Base-by-base conservation (phyloP, 176 grass and related monocot species). In the maize (Zea mays) region DNA sequence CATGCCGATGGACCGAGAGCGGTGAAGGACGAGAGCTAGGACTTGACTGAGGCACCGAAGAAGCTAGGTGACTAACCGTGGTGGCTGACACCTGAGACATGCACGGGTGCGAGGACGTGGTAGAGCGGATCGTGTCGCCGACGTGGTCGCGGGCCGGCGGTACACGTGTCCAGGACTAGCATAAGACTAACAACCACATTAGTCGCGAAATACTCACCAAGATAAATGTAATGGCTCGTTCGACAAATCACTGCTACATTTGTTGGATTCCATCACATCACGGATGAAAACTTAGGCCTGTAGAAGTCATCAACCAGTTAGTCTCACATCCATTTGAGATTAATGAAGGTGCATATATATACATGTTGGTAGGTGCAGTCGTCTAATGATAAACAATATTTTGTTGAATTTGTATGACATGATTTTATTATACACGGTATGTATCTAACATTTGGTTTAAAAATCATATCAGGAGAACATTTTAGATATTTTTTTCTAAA, bases 241-340 rank as follows among this genome's bases (percentile, higher is more conserved):
- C 34, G 81, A 77, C 51, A 93, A 55, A 60, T 8, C 45, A 67
- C 77, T 76, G 57, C 81, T 93, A 38, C 81, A 86, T 59, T 41
- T 77, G 66, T 93, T 86, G 73, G 87, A 86, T 86, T 75, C 33
- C 81, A 93, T 74, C 20, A 12, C 21, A 55, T 82, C 63, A 65
- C 78, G 50, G 13, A 93, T 38, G 52, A 75, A 43, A 8, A 78
- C 5, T 82, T 93, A 84, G 21, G 89, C 67, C 90, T 93, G 51
- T 57, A 73, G 46, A 78, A 73, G 14, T 42, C 46, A 83, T 60
- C 27, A 6, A 72, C 3, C 4, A 86, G 40, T 78, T n/a, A 83
- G 34, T 59, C 71, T 19, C 27, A 21, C 14, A 14, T 66, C 46
- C 42, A 72, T 36, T 56, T 0, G 1, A 57, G 62, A 35, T 37